Percentiles rank a stretch among this genome's conserved stretches.
Conservation (phyloP, 441 rosid genomes). For the Theobroma grandiflorum region DNA sequence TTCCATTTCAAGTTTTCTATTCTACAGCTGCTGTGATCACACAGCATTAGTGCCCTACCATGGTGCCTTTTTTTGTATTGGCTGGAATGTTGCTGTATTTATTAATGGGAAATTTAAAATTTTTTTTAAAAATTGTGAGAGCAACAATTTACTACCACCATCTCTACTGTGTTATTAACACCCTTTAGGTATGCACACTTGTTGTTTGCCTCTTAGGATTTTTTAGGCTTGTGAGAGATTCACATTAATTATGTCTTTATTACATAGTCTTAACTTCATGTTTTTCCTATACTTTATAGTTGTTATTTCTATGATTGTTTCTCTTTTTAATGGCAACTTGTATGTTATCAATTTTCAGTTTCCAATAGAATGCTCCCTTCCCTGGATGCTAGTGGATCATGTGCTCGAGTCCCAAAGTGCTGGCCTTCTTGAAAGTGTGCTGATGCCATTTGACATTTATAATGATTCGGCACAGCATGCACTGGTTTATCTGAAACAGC, state of each 20-base stretch:
- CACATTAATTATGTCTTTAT: conserved; percentile 2
- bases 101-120: not conserved
- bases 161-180: not conserved
- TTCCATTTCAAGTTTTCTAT: not conserved
- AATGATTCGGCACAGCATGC: conserved; percentile 99
- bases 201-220: conserved; percentile 10
- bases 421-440: conserved; percentile 93
- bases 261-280: not conserved
- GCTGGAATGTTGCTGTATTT: not conserved
- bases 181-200: not conserved
- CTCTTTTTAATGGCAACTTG: conserved; percentile 18
- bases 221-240: conserved; percentile 5
- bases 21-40: conserved; percentile 2
- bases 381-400: conserved; percentile 99
- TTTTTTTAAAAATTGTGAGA: not conserved
- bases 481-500: conserved; percentile 84
- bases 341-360: conserved; percentile 56
- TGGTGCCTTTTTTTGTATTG: not conserved
- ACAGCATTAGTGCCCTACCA: not conserved
- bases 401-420: conserved; percentile 84
- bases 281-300: not conserved
- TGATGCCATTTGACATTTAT: conserved; percentile 95
- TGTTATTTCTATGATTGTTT: not conserved
- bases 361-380: conserved; percentile 99
- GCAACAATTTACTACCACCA: not conserved